A percentile compares a stretch with the other conserved stretches of the same genome.
These are phyloP conservation scores for Alternaria conjuncta DNA, from an alignment of 2,329 filamentous ascomycete genomes.

Conservation along the genomic window DNA sequence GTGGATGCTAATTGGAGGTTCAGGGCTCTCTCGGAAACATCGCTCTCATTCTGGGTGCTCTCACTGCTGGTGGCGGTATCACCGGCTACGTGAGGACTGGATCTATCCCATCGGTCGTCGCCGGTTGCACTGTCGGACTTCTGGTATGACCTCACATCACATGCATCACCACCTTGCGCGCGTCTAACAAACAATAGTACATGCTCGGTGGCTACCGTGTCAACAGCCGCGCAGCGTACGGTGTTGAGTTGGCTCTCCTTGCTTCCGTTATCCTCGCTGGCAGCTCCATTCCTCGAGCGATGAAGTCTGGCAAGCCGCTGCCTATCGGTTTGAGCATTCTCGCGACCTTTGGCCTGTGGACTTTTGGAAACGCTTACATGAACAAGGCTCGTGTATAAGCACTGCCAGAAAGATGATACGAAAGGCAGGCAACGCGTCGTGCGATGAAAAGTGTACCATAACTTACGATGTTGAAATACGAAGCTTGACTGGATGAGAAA, in stretches of 20 bases:
- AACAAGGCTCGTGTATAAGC: conserved; percentile 4
- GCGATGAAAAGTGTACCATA: neutral
- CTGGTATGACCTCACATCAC: conserved; percentile 53
- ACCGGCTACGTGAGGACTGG: conserved; percentile 85
- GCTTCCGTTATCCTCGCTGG: conserved; percentile 86
- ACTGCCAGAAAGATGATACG: neutral
- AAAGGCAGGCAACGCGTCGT: neutral
- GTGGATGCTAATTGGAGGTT: conserved; percentile 8
- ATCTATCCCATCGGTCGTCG: conserved; percentile 84
- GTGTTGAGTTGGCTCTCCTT: conserved; percentile 85
- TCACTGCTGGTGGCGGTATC: conserved; percentile 86
- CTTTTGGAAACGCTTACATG: conserved; percentile 74
- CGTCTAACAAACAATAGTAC: conserved; percentile 57
- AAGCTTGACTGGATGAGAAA: neutral
- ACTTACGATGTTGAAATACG: neutral
- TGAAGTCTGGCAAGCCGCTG: conserved; percentile 83
- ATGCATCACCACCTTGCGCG: neutral
- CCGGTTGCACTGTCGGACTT: conserved; percentile 81
- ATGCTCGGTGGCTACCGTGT: conserved; percentile 82
- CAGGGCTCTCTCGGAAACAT: conserved; percentile 59
- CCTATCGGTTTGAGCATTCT: conserved; percentile 80
- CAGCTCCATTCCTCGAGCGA: conserved; percentile 82
- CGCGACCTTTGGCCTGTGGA: conserved; percentile 77
- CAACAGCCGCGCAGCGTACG: conserved; percentile 76
- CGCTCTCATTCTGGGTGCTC: conserved; percentile 77